Evolutionary conservation across 2,329 filamentous ascomycete species (phyloP), one percentile per base, ranked within the genome.

Genomic region (Penicillium brevicompactum): DNA sequence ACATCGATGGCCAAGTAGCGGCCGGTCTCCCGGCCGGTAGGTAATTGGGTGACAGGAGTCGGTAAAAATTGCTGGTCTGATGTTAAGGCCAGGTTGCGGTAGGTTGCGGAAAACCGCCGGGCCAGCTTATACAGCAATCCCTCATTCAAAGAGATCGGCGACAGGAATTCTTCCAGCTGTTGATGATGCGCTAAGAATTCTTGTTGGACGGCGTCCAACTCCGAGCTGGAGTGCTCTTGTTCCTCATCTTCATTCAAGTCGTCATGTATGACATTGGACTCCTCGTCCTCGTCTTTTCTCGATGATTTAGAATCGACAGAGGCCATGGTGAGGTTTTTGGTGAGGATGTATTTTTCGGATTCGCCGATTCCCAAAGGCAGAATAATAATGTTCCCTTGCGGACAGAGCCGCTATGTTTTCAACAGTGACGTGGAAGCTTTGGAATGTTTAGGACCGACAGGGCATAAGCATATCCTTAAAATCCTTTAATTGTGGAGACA

Each of bases 1-100:
- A 84, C 80, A 67, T 84, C 82, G 51, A 84, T 83, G 45, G 80
- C 80, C 48, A 84, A 63, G 60, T 83, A 84, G 24, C 76, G 79
- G 38, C 82, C 82, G 5, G 78, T 80, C 64, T 84, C 82, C 59
- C 78, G 73, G 16, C 82, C 82, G 1, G 76, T 80, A 11, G 77
- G 77, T 30, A 80, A 62, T 55, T 71, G 71, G 18, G 77, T 79
- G 18, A 79, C 76, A 0, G 77, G 77, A 0, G 77, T 80, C 14
- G 77, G 77, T 30, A 80, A 62, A 55, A 80, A 80, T 58, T 80
- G 77, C 60, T 79, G 69, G 44, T 77, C 72, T 13, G 77, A 80
- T 7, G 71, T 72, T 51, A 74, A 61, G 32, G 77, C 77, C 51
- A 80, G 68, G 38, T 78, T 66, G 46, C 68, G 70, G 62, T 78